phyloP scores from a whole-genome alignment of 495 filamentous ascomycete genomes.

The Penicillium bialowiezense region DNA sequence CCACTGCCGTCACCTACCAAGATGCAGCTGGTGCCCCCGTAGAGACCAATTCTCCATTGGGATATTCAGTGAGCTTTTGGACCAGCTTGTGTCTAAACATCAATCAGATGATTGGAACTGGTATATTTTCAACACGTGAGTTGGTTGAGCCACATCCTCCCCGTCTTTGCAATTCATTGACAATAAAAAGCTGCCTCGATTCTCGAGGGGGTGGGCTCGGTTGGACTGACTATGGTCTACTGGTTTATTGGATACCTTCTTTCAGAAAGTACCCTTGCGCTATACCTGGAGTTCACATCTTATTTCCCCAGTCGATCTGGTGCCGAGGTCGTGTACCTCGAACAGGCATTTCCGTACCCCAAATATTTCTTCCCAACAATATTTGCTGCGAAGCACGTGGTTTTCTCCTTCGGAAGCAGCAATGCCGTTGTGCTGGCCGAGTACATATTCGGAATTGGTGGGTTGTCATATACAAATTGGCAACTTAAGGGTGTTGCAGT shows the following conservation, averaged over 20 bases:
- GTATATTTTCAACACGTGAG: constrained; percentile 62
- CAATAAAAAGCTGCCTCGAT: constrained; percentile 49
- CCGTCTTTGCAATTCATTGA: too few relatives aligned
- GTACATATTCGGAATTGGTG: constrained; percentile 53
- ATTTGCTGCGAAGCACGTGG: constrained; percentile 56
- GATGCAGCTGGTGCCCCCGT: constrained; percentile 62
- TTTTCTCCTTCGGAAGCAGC: constrained; percentile 59
- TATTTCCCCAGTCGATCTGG: constrained; percentile 65
- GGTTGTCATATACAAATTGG: constrained; percentile 49
- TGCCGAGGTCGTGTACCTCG: constrained; percentile 61
- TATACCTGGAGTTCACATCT: constrained; percentile 58
- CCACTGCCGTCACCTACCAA: constrained; percentile 53
- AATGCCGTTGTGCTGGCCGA: constrained; percentile 59
- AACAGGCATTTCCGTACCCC: constrained; percentile 61
- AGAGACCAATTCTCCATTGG: constrained; percentile 54
- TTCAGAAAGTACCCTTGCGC: constrained; percentile 43
- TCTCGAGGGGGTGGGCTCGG: constrained; percentile 52
- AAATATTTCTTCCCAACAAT: constrained; percentile 57
- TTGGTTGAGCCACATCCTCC: neutral
- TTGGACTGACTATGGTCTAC: constrained; percentile 59
- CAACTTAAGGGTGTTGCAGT: constrained; percentile 61
- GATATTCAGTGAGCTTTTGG: constrained; percentile 52
- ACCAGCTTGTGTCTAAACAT: constrained; percentile 60
- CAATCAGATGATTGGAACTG: constrained; percentile 64
- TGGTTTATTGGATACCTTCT: constrained; percentile 61